These are phyloP conservation scores for Nakaseomyces bracarensis DNA, from an alignment of 1,139 yeast species.

Conservation along the genomic window DNA sequence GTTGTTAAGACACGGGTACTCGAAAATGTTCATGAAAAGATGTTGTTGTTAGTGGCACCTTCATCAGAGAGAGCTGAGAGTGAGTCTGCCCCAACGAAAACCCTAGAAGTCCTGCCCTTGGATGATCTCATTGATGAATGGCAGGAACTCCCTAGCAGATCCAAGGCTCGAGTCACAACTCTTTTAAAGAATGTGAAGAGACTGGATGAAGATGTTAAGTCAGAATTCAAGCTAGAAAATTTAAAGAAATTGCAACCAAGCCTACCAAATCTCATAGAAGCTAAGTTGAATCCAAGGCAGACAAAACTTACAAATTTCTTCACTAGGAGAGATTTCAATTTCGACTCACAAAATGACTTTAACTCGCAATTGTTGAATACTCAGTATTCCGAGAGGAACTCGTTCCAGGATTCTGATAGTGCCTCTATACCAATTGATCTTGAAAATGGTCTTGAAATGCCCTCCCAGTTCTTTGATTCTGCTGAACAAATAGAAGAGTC, in stretches of 20 bases:
- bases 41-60: no score
- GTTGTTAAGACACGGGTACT: no score
- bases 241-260: background rate
- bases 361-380: slow-evolving; percentile 17
- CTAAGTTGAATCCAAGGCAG: background rate
- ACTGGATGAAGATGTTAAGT: background rate
- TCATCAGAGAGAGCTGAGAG: no score
- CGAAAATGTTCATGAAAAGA: no score
- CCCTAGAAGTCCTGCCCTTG: background rate
- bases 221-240: background rate
- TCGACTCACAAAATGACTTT: slow-evolving; percentile 20
- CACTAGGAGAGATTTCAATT: background rate
- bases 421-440: background rate
- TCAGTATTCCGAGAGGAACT: background rate
- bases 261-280: background rate
- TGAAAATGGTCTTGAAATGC: background rate
- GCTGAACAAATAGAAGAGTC: background rate
- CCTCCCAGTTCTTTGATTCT: background rate
- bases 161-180: background rate
- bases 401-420: background rate
- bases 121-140: background rate
- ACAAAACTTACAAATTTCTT: slow-evolving; percentile 2
- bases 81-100: no score
- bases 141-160: no score
- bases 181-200: background rate